Base-by-base conservation (phyloP, 2,329 filamentous ascomycete species). In the Fusarium luffae region DNA sequence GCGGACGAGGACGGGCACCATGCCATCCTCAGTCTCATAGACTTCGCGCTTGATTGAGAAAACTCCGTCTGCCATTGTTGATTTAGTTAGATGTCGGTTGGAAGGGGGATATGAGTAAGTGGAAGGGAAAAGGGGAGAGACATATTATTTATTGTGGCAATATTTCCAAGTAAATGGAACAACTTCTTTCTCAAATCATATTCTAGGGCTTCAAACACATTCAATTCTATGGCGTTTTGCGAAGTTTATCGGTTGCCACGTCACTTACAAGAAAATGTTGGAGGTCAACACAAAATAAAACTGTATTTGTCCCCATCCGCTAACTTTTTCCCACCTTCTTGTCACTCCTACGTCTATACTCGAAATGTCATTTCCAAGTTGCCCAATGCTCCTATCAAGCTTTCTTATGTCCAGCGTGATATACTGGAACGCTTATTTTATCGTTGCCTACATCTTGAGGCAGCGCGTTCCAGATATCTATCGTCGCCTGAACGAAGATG, bases 351-450 rank as follows among this genome's bases (percentile, higher is more conserved):
- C 16, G 34, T 37, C 34, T 37, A 12, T 37, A 37, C 34, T 3
- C 18, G 5, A 44, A 25, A 56, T 71, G 66, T 49, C 64, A n/a
- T 47, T 54, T 19, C 50, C 60, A 8, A 68, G 51, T 44, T 68
- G 70, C 11, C 63, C 71, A 14, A 23, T 59, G 21, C 65, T 75
- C 7, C 67, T 74, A 23, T 69, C 63, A 11, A 54, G 55, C 49
- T 61, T 70, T 43, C 55, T 76, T 30, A 37, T 64, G 59, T 64
- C 34, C 28, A 67, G 52, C 19, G 37, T 60, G 37, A 16, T 66
- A 12, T 76, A 75, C 57, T 76, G 74, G 74, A 44, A 58, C 30
- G 43, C 58, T 16, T 74, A 59, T 43, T 37, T 61, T 14, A 18
- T 48, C 16, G 47, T 63, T 37, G 65, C 70, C 23, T 55, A 47